Conservation (phyloP, 108 stramenopile species). For the Conticribra weissflogii region DNA sequence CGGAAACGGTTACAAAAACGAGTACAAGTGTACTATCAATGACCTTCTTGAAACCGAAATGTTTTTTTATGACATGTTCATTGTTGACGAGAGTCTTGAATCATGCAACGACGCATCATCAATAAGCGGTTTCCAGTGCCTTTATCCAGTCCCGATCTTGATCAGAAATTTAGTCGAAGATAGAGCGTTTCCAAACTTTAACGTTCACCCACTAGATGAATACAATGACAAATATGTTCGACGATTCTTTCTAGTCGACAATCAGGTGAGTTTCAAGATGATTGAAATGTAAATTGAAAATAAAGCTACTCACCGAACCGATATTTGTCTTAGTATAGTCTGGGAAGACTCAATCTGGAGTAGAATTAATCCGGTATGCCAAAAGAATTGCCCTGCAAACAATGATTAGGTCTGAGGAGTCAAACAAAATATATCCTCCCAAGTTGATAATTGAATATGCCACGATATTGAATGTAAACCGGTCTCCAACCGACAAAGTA, state of each 20-base stretch:
- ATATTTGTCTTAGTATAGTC: constrained; percentile 10
- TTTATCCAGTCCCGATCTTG: constrained; percentile 69
- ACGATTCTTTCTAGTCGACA: constrained; percentile 80
- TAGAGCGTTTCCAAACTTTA: constrained; percentile 52
- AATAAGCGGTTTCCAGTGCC: constrained; percentile 27
- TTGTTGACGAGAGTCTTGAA: constrained; percentile 61
- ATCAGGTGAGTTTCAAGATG: constrained; percentile 22
- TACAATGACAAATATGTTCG: constrained; percentile 65
- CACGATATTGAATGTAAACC: constrained; percentile 27
- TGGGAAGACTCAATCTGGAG: constrained; percentile 36
- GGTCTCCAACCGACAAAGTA: neutral
- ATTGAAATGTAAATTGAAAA: too few relatives aligned
- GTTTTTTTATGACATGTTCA: constrained; percentile 73
- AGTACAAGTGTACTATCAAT: constrained; percentile 57
- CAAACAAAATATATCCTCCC: constrained; percentile 64
- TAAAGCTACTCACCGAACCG: too few relatives aligned
- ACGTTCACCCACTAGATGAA: constrained; percentile 42
- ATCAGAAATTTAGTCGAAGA: constrained; percentile 46
- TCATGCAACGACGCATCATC: constrained; percentile 14
- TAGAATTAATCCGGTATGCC: constrained; percentile 69
- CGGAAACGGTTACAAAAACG: constrained; percentile 40
- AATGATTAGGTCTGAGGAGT: constrained; percentile 37
- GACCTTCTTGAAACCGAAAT: constrained; percentile 51
- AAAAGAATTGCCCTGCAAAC: constrained; percentile 51
- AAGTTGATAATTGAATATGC: constrained; percentile 65